Percentiles rank a stretch among this genome's conserved stretches.
phyloP scores from a whole-genome alignment of 2,329 filamentous ascomycete species.

The Dactylellina drechsleri region DNA sequence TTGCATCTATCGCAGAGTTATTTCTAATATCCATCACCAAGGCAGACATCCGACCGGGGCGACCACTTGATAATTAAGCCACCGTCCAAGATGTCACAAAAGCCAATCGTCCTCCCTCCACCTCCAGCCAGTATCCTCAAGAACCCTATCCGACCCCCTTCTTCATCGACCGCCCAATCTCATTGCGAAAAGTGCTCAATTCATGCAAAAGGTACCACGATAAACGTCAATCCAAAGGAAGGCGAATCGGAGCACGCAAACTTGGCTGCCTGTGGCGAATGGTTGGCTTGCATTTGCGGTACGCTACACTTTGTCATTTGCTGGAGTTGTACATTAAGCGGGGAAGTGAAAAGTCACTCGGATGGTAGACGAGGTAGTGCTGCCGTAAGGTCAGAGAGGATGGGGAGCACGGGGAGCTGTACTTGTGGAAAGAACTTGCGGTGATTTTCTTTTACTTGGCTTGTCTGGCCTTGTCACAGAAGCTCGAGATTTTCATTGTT shows the following conservation, averaged over 20 bases:
- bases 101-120: slow-evolving; percentile 27
- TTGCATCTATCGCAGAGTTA: no score
- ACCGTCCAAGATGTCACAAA: slow-evolving; percentile 23
- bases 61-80: no score
- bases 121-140: slow-evolving; percentile 28
- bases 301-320: slow-evolving; percentile 47
- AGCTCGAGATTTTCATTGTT: no score
- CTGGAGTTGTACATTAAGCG: slow-evolving; percentile 51
- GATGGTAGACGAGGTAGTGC: slow-evolving; percentile 26
- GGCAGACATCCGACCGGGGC: no score
- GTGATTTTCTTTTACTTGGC: neutral
- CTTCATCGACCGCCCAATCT: slow-evolving; percentile 20
- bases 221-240: slow-evolving; percentile 8
- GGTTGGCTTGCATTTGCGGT: slow-evolving; percentile 46
- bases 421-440: slow-evolving; percentile 15
- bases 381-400: slow-evolving; percentile 8
- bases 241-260: slow-evolving; percentile 45
- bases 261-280: slow-evolving; percentile 44
- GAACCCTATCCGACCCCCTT: slow-evolving; percentile 6
- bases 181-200: slow-evolving; percentile 38
- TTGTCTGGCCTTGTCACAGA: no score
- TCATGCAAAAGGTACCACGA: slow-evolving; percentile 26
- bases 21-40: no score
- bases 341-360: slow-evolving; percentile 48
- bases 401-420: slow-evolving; percentile 23